phyloP scores from a whole-genome alignment of 176 grass and related monocot species.

The Dactylis glomerata region DNA sequence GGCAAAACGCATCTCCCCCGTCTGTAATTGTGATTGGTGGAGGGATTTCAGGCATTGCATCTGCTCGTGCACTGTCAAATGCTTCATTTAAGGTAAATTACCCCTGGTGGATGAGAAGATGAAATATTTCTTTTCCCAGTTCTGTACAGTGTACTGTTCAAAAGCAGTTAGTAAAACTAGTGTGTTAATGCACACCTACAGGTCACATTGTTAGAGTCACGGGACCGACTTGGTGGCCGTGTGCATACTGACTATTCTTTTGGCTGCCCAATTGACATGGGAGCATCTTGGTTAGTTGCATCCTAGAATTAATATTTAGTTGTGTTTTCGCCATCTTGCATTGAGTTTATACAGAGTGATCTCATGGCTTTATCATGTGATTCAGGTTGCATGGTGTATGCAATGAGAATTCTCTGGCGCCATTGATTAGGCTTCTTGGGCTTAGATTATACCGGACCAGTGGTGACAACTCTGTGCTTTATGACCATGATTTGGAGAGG shows the following conservation, averaged over 20 bases:
- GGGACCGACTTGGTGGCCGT: conserved; percentile 77
- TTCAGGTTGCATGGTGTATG: conserved; percentile 97
- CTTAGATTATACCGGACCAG: conserved; percentile 96
- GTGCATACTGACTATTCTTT: conserved; percentile 97
- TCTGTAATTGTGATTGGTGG: conserved; percentile 94
- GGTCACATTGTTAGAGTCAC: conserved; percentile 89
- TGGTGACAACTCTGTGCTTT: conserved; percentile 93
- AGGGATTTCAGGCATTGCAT: conserved; percentile 95
- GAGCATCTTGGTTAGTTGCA: conserved; percentile 88
- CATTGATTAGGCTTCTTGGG: conserved; percentile 86
- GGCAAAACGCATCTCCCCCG: conserved; percentile 61
- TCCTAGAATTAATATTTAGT: neutral
- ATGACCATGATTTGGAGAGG: conserved; percentile 99
- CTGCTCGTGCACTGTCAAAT: conserved; percentile 77
- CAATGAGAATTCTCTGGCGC: conserved; percentile 96
- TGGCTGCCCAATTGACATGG: conserved; percentile 97
- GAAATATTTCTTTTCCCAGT: neutral
- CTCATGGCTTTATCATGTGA: conserved; percentile 44
- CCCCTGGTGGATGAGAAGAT: neutral
- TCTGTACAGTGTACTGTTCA: neutral
- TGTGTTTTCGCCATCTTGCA: conserved; percentile 12
- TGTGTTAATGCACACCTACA: conserved; percentile 25
- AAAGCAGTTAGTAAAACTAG: neutral
- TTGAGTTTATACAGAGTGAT: conserved; percentile 1
- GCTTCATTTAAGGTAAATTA: conserved; percentile 77